These are phyloP conservation scores for Microdochium trichocladiopsis DNA, from an alignment of 2,329 filamentous ascomycete species.

Conservation along the genomic window DNA sequence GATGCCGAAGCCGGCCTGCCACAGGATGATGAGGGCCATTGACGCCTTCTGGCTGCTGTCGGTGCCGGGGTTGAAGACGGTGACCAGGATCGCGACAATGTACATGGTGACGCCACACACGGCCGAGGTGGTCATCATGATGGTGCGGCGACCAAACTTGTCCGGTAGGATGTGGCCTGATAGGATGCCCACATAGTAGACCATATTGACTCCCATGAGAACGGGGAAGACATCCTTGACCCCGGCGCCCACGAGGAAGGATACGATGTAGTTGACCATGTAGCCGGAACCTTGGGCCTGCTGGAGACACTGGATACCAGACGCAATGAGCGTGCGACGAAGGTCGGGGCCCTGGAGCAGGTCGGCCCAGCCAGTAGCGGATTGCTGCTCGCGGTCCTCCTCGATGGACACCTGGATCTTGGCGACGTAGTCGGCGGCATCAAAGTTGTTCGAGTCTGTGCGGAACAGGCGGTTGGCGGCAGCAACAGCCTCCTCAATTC, in stretches of 20 bases:
- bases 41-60: not conserved
- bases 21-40: not conserved
- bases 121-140: conserved; percentile 6
- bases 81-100: not conserved
- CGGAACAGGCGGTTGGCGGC: conserved; percentile 4
- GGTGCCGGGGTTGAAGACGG: conserved; percentile 8
- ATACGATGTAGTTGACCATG: conserved; percentile 10
- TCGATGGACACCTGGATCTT: conserved; percentile 6
- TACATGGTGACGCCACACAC: not conserved
- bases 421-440: conserved; percentile 7
- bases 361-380: conserved; percentile 7
- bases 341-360: conserved; percentile 9
- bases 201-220: conserved; percentile 7
- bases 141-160: conserved; percentile 5
- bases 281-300: conserved; percentile 13
- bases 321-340: conserved; percentile 10
- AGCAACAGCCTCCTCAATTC: conserved; percentile 7
- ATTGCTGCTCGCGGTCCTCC: conserved; percentile 7
- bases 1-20: not conserved
- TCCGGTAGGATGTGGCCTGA: conserved; percentile 7
- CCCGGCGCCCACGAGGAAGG: conserved; percentile 13
- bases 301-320: conserved; percentile 9
- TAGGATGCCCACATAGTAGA: conserved; percentile 6
- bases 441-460: conserved; percentile 3
- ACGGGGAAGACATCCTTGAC: conserved; percentile 8